These are phyloP conservation scores for Beauveria bassiana DNA, from an alignment of 2,329 filamentous ascomycete species.

Conservation along the genomic window DNA sequence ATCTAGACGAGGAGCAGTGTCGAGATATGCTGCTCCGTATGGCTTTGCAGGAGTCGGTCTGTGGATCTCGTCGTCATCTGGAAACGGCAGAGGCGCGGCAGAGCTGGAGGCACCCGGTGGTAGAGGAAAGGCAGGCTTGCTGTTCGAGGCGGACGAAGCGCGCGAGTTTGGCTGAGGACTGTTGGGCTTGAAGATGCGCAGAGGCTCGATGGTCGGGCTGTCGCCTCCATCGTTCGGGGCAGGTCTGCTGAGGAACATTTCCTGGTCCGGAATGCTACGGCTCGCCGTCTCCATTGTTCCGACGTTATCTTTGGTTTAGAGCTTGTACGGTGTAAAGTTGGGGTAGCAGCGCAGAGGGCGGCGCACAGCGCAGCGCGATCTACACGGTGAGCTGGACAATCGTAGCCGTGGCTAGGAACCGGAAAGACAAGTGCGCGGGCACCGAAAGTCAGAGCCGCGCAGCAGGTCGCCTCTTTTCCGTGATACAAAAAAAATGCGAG, in stretches of 20 bases:
- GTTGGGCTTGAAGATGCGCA: conserved; percentile 76
- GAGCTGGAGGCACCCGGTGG: conserved; percentile 65
- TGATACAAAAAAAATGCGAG: background rate
- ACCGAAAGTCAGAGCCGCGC: background rate
- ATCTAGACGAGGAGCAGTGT: conserved; percentile 47
- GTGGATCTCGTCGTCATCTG: conserved; percentile 56
- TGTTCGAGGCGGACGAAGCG: conserved; percentile 27
- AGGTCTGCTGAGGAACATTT: conserved; percentile 70
- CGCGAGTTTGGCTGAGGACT: conserved; percentile 50
- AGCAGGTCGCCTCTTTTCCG: background rate
- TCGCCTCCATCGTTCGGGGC: conserved; percentile 45
- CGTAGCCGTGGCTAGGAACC: background rate
- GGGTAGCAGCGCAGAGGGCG: background rate
- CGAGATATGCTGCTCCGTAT: conserved; percentile 39
- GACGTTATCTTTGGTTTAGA: background rate
- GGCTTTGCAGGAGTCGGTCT: conserved; percentile 38
- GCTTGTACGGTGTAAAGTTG: background rate
- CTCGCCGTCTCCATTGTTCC: conserved; percentile 28
- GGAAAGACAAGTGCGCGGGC: too few species aligned
- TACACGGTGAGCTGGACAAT: background rate
- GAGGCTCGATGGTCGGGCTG: conserved; percentile 72
- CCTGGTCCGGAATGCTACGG: conserved; percentile 66
- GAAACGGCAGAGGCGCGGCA: conserved; percentile 60
- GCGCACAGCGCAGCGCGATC: conserved; percentile 1
- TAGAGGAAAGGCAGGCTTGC: conserved; percentile 54